Conservation (phyloP, 139 green algal species). For the Edaphochlamys debaryana region DNA sequence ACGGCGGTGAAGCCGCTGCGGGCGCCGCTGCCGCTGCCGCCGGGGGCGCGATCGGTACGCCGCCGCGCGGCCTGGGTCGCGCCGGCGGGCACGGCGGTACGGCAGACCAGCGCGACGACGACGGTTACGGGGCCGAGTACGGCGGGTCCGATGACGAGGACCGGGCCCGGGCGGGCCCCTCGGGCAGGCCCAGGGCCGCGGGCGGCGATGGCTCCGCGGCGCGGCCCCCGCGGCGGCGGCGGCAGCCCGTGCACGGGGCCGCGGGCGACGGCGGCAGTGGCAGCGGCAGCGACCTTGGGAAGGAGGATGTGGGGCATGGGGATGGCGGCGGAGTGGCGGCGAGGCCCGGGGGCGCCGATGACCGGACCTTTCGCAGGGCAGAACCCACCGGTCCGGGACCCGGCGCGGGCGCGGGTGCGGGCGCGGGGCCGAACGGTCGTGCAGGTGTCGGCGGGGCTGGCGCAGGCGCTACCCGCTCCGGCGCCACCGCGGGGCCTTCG, state of each 20-base stretch:
- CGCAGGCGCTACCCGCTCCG: not conserved
- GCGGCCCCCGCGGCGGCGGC: too few species aligned
- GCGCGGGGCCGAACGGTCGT: not conserved
- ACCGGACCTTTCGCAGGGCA: slow-evolving; percentile 15
- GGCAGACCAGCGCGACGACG: too few species aligned
- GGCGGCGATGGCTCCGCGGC: too few species aligned
- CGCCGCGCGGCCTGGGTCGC: too few species aligned
- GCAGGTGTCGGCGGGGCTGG: not conserved
- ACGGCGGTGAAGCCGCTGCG: not conserved
- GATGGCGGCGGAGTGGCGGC: not conserved
- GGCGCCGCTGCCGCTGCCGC: not conserved
- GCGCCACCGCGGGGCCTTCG: too few species aligned
- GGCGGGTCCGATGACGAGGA: too few species aligned
- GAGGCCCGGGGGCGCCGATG: not conserved
- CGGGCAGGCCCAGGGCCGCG: too few species aligned
- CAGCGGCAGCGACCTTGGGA: not conserved
- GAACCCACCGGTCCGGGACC: slow-evolving; percentile 5
- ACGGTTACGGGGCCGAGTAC: too few species aligned
- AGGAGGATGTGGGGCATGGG: not conserved
- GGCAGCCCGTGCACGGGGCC: too few species aligned
- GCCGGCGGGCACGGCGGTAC: too few species aligned
- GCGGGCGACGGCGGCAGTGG: not conserved
- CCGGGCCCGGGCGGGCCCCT: too few species aligned
- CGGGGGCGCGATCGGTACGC: too few species aligned
- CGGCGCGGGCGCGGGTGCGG: not conserved